Percentiles rank a stretch among this genome's conserved stretches.
These are phyloP conservation scores for Lactifluus rugatus DNA, from an alignment of 768 basidiomycete genomes.

Conservation along the genomic window DNA sequence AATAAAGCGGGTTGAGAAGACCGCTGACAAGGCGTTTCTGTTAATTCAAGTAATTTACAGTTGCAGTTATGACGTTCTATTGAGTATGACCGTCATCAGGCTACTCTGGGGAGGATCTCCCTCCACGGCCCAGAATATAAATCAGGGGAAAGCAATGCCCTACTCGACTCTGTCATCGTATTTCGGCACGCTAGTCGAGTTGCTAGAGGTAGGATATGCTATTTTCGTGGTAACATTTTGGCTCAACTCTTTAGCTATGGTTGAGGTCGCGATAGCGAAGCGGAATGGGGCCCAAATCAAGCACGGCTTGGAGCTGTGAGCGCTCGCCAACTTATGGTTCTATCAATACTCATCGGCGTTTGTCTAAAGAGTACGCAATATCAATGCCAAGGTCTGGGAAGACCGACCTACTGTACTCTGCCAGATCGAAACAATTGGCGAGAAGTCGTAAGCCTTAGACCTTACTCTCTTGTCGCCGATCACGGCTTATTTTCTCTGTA, in stretches of 20 bases:
- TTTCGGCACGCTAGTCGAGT: constrained; percentile 74
- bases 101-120: constrained; percentile 61
- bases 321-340: not conserved
- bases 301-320: constrained; percentile 66
- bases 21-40: constrained; percentile 70
- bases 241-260: constrained; percentile 42
- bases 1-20: constrained; percentile 57
- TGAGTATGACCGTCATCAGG: constrained; percentile 34
- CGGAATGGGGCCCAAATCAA: constrained; percentile 59
- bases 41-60: constrained; percentile 53
- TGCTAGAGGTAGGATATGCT: constrained; percentile 45
- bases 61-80: not conserved
- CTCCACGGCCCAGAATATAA: constrained; percentile 62
- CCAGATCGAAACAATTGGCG: constrained; percentile 85
- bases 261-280: constrained; percentile 64
- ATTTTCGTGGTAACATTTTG: not conserved
- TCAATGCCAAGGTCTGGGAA: constrained; percentile 88
- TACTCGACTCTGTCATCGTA: constrained; percentile 57
- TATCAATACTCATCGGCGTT: not conserved
- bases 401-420: constrained; percentile 73
- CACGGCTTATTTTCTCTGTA: not conserved
- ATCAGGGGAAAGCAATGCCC: constrained; percentile 57
- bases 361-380: constrained; percentile 52
- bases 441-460: constrained; percentile 67
- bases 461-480: not conserved